Evolutionary conservation across 2,329 filamentous ascomycete genomes (phyloP).

Genomic region (Blastomyces silverae): DNA sequence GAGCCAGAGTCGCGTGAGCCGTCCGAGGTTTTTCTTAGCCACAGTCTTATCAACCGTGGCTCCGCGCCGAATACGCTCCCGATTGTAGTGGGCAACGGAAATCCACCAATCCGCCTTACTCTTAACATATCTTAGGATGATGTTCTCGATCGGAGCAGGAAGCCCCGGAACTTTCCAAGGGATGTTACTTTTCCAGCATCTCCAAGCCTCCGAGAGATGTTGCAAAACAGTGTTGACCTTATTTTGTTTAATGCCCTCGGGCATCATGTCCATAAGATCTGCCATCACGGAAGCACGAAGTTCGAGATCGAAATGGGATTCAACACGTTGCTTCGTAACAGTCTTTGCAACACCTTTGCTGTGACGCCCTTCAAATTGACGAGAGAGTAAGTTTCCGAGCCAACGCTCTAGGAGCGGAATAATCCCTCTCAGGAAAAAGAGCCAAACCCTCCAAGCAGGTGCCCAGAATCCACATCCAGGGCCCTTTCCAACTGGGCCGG

Average conservation of each 20-base stretch:
- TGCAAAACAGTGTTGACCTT: constrained; percentile 98
- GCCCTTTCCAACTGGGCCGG: constrained; percentile 90
- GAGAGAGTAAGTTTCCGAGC: constrained; percentile 92
- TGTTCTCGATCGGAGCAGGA: constrained; percentile 95
- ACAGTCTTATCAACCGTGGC: constrained; percentile 99
- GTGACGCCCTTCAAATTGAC: constrained; percentile 96
- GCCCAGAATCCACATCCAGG: constrained; percentile 99
- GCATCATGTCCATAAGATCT: constrained; percentile 99
- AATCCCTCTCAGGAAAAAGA: constrained; percentile 98
- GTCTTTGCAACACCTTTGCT: constrained; percentile 99
- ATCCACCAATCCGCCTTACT: constrained; percentile 99
- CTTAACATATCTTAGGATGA: constrained; percentile 97
- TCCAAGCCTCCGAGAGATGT: constrained; percentile 95
- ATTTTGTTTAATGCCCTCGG: constrained; percentile 98
- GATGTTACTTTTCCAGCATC: constrained; percentile 99
- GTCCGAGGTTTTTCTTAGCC: constrained; percentile 96
- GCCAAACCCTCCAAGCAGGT: constrained; percentile 95
- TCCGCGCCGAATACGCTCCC: constrained; percentile 90
- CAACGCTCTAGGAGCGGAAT: constrained; percentile 94
- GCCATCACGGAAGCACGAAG: constrained; percentile 97
- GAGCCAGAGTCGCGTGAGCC: constrained; percentile 89
- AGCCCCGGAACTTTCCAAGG: constrained; percentile 98
- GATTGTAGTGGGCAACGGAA: constrained; percentile 96
- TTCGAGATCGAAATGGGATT: constrained; percentile 97
- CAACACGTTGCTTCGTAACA: constrained; percentile 96